These are phyloP conservation scores for Porodaedalea pini DNA, from an alignment of 1,284 basidiomycete genomes.

Conservation along the genomic window DNA sequence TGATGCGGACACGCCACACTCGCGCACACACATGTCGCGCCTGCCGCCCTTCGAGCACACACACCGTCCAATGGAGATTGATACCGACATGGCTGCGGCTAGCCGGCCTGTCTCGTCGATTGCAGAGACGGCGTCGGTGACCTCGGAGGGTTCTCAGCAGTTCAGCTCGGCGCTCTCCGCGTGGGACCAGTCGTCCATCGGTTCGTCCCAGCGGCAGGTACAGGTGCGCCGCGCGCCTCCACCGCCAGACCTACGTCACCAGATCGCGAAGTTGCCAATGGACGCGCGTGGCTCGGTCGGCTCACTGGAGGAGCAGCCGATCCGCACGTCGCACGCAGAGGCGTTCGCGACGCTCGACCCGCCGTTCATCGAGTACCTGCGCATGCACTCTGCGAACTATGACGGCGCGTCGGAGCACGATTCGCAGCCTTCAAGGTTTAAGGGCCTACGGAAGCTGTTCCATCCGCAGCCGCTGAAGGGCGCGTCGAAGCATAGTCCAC, in stretches of 20 bases:
- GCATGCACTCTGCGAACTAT: slow-evolving; percentile 29
- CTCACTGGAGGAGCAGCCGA: slow-evolving; percentile 31
- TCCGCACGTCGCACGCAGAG: slow-evolving; percentile 68
- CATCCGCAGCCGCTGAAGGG: slow-evolving; percentile 11
- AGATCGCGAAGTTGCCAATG: background rate
- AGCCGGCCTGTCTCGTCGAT: slow-evolving; percentile 7
- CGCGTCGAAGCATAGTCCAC: slow-evolving; percentile 9
- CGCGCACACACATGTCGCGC: background rate
- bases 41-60: background rate
- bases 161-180: slow-evolving; percentile 19
- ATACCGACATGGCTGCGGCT: background rate
- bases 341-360: slow-evolving; percentile 69
- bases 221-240: background rate
- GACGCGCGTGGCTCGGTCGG: slow-evolving; percentile 14
- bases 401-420: slow-evolving; percentile 27
- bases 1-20: slow-evolving; percentile 1
- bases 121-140: slow-evolving; percentile 14
- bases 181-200: slow-evolving; percentile 19
- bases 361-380: slow-evolving; percentile 50
- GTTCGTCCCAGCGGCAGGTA: slow-evolving; percentile 15
- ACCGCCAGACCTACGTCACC: slow-evolving; percentile 10
- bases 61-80: background rate
- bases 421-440: slow-evolving; percentile 19
- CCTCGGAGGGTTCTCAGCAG: slow-evolving; percentile 18
- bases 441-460: slow-evolving; percentile 17